Base-by-base conservation (phyloP, 352 stramenopile species). In the Phytophthora sojae region DNA sequence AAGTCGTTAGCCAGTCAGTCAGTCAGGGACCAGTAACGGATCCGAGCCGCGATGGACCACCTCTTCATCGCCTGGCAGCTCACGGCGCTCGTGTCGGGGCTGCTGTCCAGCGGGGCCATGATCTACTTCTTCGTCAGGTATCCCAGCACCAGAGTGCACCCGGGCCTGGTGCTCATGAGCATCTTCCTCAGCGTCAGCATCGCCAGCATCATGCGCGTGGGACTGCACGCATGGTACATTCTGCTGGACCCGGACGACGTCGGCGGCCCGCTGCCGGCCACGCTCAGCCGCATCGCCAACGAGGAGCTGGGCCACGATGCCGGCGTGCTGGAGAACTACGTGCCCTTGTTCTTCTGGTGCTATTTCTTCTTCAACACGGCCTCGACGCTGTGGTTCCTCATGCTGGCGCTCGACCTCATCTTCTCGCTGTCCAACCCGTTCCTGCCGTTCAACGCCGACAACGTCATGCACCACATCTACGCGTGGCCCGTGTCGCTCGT, bases 371-470 rank as follows among this genome's bases (percentile, higher is more conserved):
- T 96, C 75, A 75, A 76, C 63, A 94, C 87, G 47, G 79, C 89
- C 15, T 63, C 83, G 32, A 95, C 87, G 25, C 88, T 95, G 52
- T 96, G 89, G 89, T 92, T 85, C 68, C 82, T 96, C 68, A 96
- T 96, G 89, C 73, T 96, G 26, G 87, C 89, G 58, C 68, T 95
- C 17, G 87, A 96, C 60, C 74, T 96, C 44, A 95, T 96, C 69
- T 95, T 93, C 72, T 96, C 89, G 67, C 77, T 96, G 11, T 93
- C 85, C 47, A 96, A 96, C 69, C 89, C 89, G 67, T 96, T 96
- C 73, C 66, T 96, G 54, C 89, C 89, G 7, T 96, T 96, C 77
- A 91, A 94, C 67, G 83, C 86, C 55, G 88, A 96, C 79, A 92
- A 91, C 64, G 69, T 93, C 73, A 92, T 93, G 75, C 86, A 95